Evolutionary conservation across 192 early-diverging fungal species (phyloP).

Genomic region (Linnemannia hyalina): DNA sequence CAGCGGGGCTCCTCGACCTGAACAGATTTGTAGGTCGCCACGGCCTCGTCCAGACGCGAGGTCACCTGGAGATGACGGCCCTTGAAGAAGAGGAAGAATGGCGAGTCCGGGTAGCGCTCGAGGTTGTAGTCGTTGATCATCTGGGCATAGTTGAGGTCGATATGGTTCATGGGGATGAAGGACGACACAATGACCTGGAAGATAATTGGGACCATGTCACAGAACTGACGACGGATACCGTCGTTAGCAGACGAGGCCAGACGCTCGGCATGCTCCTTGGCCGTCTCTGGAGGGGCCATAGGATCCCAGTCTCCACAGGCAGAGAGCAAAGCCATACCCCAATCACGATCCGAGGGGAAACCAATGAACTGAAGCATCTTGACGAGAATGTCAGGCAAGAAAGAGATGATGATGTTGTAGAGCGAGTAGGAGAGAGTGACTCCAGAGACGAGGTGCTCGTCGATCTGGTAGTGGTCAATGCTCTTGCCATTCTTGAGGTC

Average conservation of each 20-base stretch:
- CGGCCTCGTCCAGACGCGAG: slow-evolving; percentile 69
- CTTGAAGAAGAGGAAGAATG: slow-evolving; percentile 81
- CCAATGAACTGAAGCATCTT: slow-evolving; percentile 88
- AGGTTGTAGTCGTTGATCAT: slow-evolving; percentile 68
- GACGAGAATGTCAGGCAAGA: slow-evolving; percentile 79
- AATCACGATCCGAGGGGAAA: slow-evolving; percentile 80
- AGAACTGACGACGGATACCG: slow-evolving; percentile 84
- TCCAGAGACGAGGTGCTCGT: slow-evolving; percentile 87
- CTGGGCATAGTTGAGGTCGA: slow-evolving; percentile 74
- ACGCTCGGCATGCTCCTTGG: slow-evolving; percentile 45
- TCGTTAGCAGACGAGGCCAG: slow-evolving; percentile 57
- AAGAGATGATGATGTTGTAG: slow-evolving; percentile 84
- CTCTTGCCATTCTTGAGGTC: slow-evolving; percentile 64
- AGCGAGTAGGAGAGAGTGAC: slow-evolving; percentile 82
- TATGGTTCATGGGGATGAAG: slow-evolving; percentile 75
- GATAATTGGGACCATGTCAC: slow-evolving; percentile 76
- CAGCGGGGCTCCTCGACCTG: slow-evolving; percentile 73
- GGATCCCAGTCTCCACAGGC: slow-evolving; percentile 79
- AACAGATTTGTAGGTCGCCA: slow-evolving; percentile 68
- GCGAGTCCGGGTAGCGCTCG: slow-evolving; percentile 71
- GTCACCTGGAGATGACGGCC: slow-evolving; percentile 74
- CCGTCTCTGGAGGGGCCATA: slow-evolving; percentile 42
- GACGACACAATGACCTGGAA: slow-evolving; percentile 85
- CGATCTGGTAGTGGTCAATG: slow-evolving; percentile 67
- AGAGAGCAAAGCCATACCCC: slow-evolving; percentile 79